Percentiles rank a stretch among this genome's conserved stretches.
Evolutionary conservation across 2,329 filamentous ascomycete species (phyloP).

Genomic region (Blastomyces parvus): DNA sequence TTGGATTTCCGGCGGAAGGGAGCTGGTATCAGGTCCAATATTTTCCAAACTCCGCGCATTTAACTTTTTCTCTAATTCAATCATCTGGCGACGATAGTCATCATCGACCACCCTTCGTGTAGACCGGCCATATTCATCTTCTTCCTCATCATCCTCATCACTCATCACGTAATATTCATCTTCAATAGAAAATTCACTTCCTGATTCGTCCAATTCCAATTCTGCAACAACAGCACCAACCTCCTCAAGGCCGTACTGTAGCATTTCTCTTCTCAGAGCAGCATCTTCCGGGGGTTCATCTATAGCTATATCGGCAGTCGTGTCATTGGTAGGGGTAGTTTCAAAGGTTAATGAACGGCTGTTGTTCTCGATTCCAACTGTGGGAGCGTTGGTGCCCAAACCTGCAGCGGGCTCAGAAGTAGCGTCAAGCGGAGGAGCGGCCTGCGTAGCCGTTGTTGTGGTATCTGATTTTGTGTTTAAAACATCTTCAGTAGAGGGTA

Average conservation of each 20-base stretch:
- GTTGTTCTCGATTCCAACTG: constrained; percentile 6
- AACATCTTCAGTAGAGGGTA: neutral
- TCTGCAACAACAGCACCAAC: constrained; percentile 89
- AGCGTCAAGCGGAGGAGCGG: neutral
- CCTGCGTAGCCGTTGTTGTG: neutral
- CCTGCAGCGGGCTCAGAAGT: neutral
- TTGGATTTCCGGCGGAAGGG: constrained; percentile 27
- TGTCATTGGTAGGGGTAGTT: constrained; percentile 2
- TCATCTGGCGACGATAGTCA: constrained; percentile 73
- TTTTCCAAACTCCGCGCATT: constrained; percentile 50
- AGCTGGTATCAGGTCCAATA: constrained; percentile 41
- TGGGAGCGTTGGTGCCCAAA: constrained; percentile 8
- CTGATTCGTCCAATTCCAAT: constrained; percentile 66
- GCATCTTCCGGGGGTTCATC: constrained; percentile 75
- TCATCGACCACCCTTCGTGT: constrained; percentile 59
- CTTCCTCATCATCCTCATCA: constrained; percentile 51
- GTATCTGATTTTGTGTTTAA: neutral
- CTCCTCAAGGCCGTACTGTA: constrained; percentile 78
- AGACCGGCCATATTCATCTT: constrained; percentile 67
- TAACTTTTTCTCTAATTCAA: constrained; percentile 69
- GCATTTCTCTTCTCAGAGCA: constrained; percentile 72
- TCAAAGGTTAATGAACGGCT: neutral
- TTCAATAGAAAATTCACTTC: constrained; percentile 42
- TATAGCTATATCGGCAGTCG: constrained; percentile 53
- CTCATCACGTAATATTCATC: constrained; percentile 47